Percentiles rank a stretch among this genome's conserved stretches.
Evolutionary conservation across 2,329 filamentous ascomycete species (phyloP).

Genomic region (Fusarium protoensiforme): DNA sequence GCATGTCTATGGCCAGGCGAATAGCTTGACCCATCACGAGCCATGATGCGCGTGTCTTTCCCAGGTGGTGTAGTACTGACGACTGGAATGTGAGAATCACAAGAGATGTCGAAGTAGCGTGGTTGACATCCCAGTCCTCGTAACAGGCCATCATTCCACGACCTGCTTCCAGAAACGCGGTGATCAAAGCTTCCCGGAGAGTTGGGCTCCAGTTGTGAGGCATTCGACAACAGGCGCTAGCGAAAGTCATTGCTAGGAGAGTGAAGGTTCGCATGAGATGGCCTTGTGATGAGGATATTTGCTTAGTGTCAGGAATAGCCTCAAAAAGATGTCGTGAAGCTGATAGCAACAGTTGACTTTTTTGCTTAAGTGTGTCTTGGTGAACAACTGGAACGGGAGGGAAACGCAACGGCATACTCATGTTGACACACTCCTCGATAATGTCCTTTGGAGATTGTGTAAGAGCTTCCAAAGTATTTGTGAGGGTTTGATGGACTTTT

Average conservation of each 20-base stretch:
- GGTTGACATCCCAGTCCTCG: constrained; percentile 13
- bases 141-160: constrained; percentile 10
- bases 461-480: not conserved
- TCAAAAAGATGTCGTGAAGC: not conserved
- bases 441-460: not conserved
- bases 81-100: constrained; percentile 11
- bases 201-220: not conserved
- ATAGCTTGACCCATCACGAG: constrained; percentile 7
- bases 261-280: constrained; percentile 9
- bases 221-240: not conserved
- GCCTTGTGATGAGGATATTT: not conserved
- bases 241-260: not conserved
- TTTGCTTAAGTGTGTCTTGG: not conserved
- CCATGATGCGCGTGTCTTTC: constrained; percentile 6
- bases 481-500: constrained; percentile 2
- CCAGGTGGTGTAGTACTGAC: constrained; percentile 6
- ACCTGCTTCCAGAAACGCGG: constrained; percentile 8
- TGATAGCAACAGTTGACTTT: not conserved
- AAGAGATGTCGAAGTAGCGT: constrained; percentile 9
- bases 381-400: constrained; percentile 1
- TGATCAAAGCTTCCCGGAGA: not conserved
- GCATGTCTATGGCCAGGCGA: constrained; percentile 17
- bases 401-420: not conserved
- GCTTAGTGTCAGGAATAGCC: not conserved
- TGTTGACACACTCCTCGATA: not conserved